A percentile compares a stretch with the other conserved stretches of the same genome.
Evolutionary conservation across 345 rosid species (phyloP).

Genomic region (Gossypium anomalum): DNA sequence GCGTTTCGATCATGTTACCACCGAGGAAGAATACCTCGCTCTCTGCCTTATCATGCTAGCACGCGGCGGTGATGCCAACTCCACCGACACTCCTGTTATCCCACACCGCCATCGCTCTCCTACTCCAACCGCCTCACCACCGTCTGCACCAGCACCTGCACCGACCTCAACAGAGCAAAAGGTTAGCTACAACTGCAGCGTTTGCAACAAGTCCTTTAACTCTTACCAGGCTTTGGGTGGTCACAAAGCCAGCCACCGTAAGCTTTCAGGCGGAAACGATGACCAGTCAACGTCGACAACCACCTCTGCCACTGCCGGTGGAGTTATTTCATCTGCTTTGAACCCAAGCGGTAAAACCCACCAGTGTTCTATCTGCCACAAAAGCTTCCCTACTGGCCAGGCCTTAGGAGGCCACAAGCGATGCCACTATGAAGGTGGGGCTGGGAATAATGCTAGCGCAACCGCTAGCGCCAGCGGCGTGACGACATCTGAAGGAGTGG

Average conservation of each 20-base stretch:
- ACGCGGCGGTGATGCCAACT: conserved; percentile 43
- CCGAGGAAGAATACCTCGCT: conserved; percentile 88
- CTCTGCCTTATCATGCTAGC: conserved; percentile 95
- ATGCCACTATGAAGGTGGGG: conserved; percentile 63
- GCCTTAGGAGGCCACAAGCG: conserved; percentile 79
- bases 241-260: conserved; percentile 90
- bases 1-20: conserved; percentile 43
- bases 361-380: conserved; percentile 70
- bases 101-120: conserved; percentile 17
- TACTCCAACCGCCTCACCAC: neutral
- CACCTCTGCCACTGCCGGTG: conserved; percentile 14
- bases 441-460: conserved; percentile 7
- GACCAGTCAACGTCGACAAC: conserved; percentile 33
- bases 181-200: conserved; percentile 58
- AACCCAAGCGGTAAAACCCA: conserved; percentile 38
- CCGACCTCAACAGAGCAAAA: conserved; percentile 23
- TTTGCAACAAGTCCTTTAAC: conserved; percentile 65
- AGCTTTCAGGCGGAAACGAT: conserved; percentile 31
- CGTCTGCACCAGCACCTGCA: neutral
- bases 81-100: conserved; percentile 8
- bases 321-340: conserved; percentile 8
- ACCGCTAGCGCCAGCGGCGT: conserved; percentile 27
- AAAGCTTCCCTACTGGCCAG: conserved; percentile 61
- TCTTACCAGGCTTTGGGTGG: conserved; percentile 95
- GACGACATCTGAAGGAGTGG: conserved; percentile 45